Conservation (phyloP, 768 basidiomycete species). For the Royoungia palumana region DNA sequence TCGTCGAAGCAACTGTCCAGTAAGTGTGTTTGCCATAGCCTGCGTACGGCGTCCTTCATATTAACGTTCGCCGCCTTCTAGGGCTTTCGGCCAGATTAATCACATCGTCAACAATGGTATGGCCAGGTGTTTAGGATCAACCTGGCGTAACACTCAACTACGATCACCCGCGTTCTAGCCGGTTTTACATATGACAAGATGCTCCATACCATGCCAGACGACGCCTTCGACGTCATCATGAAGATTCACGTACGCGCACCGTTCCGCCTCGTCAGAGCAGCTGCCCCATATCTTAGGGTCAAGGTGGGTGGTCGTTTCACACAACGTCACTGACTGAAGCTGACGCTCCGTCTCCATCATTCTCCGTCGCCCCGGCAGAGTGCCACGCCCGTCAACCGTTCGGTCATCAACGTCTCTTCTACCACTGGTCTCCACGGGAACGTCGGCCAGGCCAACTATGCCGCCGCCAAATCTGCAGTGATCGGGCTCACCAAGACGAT, state of each 20-base stretch:
- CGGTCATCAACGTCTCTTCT: slow-evolving; percentile 79
- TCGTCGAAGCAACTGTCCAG: slow-evolving; percentile 74
- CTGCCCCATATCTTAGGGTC: slow-evolving; percentile 80
- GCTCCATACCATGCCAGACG: slow-evolving; percentile 84
- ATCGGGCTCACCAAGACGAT: slow-evolving; percentile 82
- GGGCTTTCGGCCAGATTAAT: slow-evolving; percentile 81
- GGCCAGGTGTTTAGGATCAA: slow-evolving; percentile 6
- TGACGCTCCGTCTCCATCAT: no score
- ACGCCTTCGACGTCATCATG: slow-evolving; percentile 76
- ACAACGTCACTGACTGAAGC: background rate
- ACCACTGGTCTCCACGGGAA: slow-evolving; percentile 83
- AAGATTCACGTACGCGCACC: slow-evolving; percentile 85
- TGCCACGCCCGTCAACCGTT: slow-evolving; percentile 61
- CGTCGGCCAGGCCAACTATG: slow-evolving; percentile 82
- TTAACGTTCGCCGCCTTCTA: slow-evolving; percentile 21
- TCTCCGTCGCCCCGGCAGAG: slow-evolving; percentile 33
- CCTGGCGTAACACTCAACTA: background rate
- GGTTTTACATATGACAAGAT: slow-evolving; percentile 85
- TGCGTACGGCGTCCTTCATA: background rate
- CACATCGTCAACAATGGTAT: slow-evolving; percentile 81
- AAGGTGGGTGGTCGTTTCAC: slow-evolving; percentile 42
- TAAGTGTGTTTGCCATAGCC: slow-evolving; percentile 40
- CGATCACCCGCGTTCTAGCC: slow-evolving; percentile 33
- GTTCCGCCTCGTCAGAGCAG: slow-evolving; percentile 79
- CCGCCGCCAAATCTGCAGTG: slow-evolving; percentile 76